A percentile compares a stretch with the other conserved stretches of the same genome.
phyloP scores from a whole-genome alignment of 192 early-diverging fungal species.

The Gonapodya prolifera region DNA sequence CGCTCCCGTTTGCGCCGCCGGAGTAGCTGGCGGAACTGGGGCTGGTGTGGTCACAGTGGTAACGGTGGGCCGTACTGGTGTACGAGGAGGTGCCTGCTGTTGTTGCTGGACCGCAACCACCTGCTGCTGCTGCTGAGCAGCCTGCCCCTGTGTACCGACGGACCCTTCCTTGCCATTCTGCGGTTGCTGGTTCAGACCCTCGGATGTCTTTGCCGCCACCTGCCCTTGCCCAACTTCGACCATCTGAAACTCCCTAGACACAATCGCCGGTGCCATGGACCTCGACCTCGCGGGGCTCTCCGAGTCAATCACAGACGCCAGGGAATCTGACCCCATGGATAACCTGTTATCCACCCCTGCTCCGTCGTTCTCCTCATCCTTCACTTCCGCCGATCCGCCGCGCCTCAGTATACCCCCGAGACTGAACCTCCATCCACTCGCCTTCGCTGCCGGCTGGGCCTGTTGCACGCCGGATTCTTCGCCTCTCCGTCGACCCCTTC shows the following conservation, averaged over 20 bases:
- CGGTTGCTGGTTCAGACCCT: too few species aligned
- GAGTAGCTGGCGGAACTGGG: not conserved
- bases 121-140: too few species aligned
- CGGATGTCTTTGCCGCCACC: too few species aligned
- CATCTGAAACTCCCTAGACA: not conserved
- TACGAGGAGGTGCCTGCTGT: not conserved
- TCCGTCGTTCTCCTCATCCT: not conserved
- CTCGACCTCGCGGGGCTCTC: not conserved
- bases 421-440: not conserved
- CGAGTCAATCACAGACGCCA: not conserved
- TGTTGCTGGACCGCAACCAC: too few species aligned
- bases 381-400: not conserved
- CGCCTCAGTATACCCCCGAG: not conserved
- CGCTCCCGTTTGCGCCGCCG: not conserved
- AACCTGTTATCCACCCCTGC: too few species aligned
- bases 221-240: not conserved
- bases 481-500: not conserved
- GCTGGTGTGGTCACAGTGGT: not conserved
- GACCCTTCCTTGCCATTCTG: too few species aligned
- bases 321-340: not conserved
- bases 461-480: not conserved
- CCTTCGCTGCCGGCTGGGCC: not conserved
- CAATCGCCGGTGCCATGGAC: not conserved
- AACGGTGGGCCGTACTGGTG: not conserved
- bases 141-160: too few species aligned